Evolutionary conservation across 495 filamentous ascomycete species (phyloP).

Genomic region (Beverwykella pulmonaria): DNA sequence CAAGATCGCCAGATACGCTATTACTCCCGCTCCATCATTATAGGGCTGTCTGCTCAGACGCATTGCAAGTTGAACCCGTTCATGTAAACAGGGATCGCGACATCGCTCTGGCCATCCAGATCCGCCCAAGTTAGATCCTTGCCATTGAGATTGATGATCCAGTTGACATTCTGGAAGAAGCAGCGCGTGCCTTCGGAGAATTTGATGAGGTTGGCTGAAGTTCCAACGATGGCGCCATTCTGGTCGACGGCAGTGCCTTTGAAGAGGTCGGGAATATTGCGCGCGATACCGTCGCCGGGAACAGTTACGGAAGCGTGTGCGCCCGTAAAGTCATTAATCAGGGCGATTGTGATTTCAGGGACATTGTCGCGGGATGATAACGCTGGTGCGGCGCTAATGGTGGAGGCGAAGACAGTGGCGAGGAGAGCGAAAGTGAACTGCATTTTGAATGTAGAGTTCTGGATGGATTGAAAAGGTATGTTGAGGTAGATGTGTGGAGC

Average conservation of each 20-base stretch:
- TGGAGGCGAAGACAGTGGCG: conserved; percentile 1
- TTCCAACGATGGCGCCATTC: conserved; percentile 2
- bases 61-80: conserved; percentile 17
- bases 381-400: conserved; percentile 11
- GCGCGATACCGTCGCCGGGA: conserved; percentile 6
- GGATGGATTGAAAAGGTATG: not conserved
- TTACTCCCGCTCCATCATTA: no score
- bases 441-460: conserved; percentile 6
- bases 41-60: not conserved
- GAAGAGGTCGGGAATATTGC: conserved; percentile 18
- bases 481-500: conserved; percentile 5
- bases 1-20: no score
- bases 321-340: conserved; percentile 11
- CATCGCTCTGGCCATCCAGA: not conserved
- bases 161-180: conserved; percentile 18
- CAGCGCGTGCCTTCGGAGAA: not conserved
- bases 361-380: not conserved
- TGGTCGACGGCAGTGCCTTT: not conserved
- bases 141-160: conserved; percentile 9
- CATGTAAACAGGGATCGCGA: not conserved
- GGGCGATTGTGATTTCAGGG: not conserved
- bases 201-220: conserved; percentile 7
- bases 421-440: conserved; percentile 8
- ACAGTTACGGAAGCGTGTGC: not conserved
- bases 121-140: not conserved